Percentiles rank a stretch among this genome's conserved stretches.
These are phyloP conservation scores for Diaporthe ilicicola DNA, from an alignment of 2,329 filamentous ascomycete species.

Conservation along the genomic window DNA sequence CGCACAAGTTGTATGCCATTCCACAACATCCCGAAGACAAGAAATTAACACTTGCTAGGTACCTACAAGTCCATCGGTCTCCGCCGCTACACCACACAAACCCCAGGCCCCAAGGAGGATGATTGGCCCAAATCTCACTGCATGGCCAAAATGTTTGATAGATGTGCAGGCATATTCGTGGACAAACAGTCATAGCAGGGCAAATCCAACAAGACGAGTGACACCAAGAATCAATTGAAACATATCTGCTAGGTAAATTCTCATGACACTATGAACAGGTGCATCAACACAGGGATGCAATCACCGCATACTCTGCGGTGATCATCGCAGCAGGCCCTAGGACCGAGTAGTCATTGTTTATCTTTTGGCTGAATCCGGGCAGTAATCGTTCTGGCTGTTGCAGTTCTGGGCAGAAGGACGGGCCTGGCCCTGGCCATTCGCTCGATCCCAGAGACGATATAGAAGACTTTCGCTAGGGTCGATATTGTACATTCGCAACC, in stretches of 20 bases:
- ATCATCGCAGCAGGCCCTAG: background rate
- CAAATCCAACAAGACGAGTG: too few species aligned
- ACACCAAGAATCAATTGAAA: too few species aligned
- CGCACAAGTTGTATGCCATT: background rate
- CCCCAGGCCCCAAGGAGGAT: too few species aligned
- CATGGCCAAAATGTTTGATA: background rate
- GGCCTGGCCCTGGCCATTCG: background rate
- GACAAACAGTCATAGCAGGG: background rate
- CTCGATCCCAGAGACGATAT: conserved; percentile 13
- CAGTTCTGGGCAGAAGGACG: background rate
- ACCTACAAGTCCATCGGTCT: background rate
- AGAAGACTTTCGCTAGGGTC: background rate
- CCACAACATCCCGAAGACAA: background rate
- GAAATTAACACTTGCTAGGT: background rate
- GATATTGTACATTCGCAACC: background rate
- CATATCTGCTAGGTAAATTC: too few species aligned
- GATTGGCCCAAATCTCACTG: background rate
- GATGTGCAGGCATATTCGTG: background rate
- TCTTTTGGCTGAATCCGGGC: background rate
- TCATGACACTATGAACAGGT: too few species aligned
- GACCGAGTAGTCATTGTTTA: background rate
- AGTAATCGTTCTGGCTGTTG: background rate
- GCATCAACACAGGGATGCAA: too few species aligned
- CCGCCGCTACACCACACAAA: background rate
- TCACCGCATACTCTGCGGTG: too few species aligned